Evolutionary conservation across 2,329 filamentous ascomycete species (phyloP).

Genomic region (Fusarium brachygibbosum): DNA sequence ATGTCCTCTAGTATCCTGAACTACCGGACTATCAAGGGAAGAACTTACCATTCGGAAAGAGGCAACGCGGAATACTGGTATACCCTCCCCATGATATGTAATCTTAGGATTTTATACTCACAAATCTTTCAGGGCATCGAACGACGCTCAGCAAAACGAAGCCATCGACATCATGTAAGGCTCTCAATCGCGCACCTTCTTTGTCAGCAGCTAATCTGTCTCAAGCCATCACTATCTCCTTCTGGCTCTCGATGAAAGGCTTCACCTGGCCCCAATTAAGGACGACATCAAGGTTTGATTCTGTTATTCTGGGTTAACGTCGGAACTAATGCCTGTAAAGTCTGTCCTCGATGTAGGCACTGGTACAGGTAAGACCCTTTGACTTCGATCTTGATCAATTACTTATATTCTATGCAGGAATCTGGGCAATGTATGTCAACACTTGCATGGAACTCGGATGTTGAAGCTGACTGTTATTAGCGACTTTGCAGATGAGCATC

Average conservation of each 20-base stretch:
- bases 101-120: rapidly evolving
- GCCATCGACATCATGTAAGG: slow-evolving; percentile 36
- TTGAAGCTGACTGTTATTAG: background rate
- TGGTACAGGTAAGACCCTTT: slow-evolving; percentile 21
- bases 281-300: slow-evolving; percentile 19
- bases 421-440: slow-evolving; percentile 27
- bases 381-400: background rate
- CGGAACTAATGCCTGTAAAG: background rate
- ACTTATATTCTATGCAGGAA: background rate
- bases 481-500: slow-evolving; percentile 32
- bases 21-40: slow-evolving; percentile 34
- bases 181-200: rapidly evolving
- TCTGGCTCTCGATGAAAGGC: slow-evolving; percentile 18
- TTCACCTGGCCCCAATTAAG: slow-evolving; percentile 24
- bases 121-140: slow-evolving; percentile 14
- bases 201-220: background rate
- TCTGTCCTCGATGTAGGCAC: slow-evolving; percentile 35
- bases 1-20: slow-evolving; percentile 32
- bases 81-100: rapidly evolving
- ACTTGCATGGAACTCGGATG: rapidly evolving
- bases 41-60: slow-evolving; percentile 31
- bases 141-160: slow-evolving; percentile 37
- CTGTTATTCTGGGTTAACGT: rapidly evolving
- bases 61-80: slow-evolving; percentile 32
- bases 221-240: slow-evolving; percentile 30